Evolutionary conservation across 2,329 filamentous ascomycete species (phyloP).

Genomic region (Beauveria sp.): DNA sequence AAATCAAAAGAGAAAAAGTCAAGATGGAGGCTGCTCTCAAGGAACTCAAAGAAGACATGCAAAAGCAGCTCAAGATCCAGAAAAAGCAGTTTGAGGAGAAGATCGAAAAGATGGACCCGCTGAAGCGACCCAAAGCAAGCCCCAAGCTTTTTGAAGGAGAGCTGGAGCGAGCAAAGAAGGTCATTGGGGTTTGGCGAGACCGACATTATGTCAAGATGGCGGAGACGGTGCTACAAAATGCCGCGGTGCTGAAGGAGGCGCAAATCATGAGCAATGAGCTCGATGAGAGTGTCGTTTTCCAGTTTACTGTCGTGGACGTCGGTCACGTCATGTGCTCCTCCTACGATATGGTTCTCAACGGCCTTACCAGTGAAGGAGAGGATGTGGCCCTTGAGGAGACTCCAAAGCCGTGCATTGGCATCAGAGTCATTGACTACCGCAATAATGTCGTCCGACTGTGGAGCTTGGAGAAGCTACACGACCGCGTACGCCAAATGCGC

Average conservation of each 20-base stretch:
- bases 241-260: slow-evolving; percentile 83
- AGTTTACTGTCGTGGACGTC: slow-evolving; percentile 84
- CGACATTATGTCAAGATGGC: slow-evolving; percentile 91
- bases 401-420: slow-evolving; percentile 81
- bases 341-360: slow-evolving; percentile 93
- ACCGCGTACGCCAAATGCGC: slow-evolving; percentile 83
- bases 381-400: slow-evolving; percentile 74
- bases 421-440: slow-evolving; percentile 86
- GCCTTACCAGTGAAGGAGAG: slow-evolving; percentile 75
- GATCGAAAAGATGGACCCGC: slow-evolving; percentile 65
- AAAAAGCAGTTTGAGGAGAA: slow-evolving; percentile 79
- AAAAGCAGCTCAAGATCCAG: slow-evolving; percentile 75
- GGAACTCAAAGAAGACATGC: slow-evolving; percentile 79
- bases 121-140: slow-evolving; percentile 52
- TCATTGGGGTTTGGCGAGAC: slow-evolving; percentile 68
- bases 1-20: slow-evolving; percentile 72
- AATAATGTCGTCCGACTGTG: slow-evolving; percentile 81
- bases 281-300: slow-evolving; percentile 86
- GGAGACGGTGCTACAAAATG: slow-evolving; percentile 81
- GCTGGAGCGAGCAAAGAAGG: slow-evolving; percentile 58
- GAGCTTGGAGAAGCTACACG: slow-evolving; percentile 87
- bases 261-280: slow-evolving; percentile 97
- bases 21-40: slow-evolving; percentile 78
- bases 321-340: slow-evolving; percentile 87
- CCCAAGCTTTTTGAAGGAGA: slow-evolving; percentile 65